Conservation (phyloP, 257 asterid species). For the Penstemon newberryi region DNA sequence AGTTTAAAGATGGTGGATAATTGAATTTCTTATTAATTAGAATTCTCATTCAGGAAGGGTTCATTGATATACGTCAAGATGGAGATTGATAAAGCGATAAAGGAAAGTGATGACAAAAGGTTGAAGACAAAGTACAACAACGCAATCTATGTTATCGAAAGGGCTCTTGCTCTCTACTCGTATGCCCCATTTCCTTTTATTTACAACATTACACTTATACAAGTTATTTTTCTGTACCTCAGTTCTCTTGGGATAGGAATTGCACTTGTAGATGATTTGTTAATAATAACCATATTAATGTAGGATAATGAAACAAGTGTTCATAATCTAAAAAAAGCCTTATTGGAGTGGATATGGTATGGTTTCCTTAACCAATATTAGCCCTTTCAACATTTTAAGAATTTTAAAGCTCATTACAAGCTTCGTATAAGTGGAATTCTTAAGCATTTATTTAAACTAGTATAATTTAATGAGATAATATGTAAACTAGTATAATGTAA, state of each 20-base stretch:
- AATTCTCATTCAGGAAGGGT: no score
- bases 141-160: slow-evolving; percentile 72
- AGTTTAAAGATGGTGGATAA: no score
- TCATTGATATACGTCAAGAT: no score
- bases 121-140: slow-evolving; percentile 77
- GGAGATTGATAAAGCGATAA: no score
- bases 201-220: not conserved
- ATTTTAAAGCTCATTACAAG: not conserved
- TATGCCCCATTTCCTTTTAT: slow-evolving; percentile 34
- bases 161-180: slow-evolving; percentile 84
- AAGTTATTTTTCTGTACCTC: not conserved
- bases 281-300: no score
- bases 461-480: not conserved
- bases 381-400: no score
- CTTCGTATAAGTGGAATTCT: not conserved
- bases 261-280: not conserved
- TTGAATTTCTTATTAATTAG: no score
- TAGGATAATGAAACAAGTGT: not conserved
- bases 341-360: not conserved
- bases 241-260: not conserved
- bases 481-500: slow-evolving; percentile 2
- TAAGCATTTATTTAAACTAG: not conserved
- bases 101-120: slow-evolving; percentile 56
- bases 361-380: not conserved
- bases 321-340: not conserved